Conservation (phyloP, 2,329 filamentous ascomycete species). For the Aspergillus fischeri region DNA sequence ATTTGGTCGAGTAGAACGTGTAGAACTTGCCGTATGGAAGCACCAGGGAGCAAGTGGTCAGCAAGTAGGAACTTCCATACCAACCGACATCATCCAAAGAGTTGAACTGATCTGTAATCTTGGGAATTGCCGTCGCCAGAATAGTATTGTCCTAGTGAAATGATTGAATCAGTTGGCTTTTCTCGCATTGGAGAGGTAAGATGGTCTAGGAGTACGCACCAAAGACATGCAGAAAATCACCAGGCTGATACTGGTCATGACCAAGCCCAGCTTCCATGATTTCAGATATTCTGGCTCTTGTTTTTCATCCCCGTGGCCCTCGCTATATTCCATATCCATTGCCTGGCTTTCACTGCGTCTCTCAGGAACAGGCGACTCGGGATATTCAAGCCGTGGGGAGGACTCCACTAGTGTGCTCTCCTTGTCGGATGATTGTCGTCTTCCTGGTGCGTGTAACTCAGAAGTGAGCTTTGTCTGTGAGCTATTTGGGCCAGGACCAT, state of each 20-base stretch:
- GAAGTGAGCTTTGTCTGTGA: conserved; percentile 5
- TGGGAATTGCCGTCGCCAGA: conserved; percentile 46
- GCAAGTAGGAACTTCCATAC: conserved; percentile 45
- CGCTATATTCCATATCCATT: not conserved
- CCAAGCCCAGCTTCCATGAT: conserved; percentile 4
- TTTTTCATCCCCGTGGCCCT: not conserved
- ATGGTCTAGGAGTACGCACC: not conserved
- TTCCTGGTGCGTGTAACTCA: not conserved
- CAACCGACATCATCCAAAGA: conserved; percentile 46
- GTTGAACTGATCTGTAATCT: conserved; percentile 47
- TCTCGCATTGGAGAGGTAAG: not conserved
- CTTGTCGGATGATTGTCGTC: conserved; percentile 17
- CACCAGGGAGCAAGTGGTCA: conserved; percentile 42
- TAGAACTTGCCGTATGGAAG: conserved; percentile 43
- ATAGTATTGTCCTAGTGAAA: conserved; percentile 38
- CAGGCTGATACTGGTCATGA: conserved; percentile 4
- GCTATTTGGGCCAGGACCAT: not conserved
- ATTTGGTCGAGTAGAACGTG: conserved; percentile 42
- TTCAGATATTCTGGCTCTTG: conserved; percentile 1
- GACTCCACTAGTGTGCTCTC: conserved; percentile 19
- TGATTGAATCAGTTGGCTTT: not conserved
- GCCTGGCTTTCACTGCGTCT: not conserved
- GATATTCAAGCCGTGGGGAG: not conserved
- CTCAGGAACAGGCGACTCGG: not conserved
- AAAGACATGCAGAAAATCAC: conserved; percentile 7